phyloP scores from a whole-genome alignment of 305 asterid genomes.

The Fraxinus nigra region DNA sequence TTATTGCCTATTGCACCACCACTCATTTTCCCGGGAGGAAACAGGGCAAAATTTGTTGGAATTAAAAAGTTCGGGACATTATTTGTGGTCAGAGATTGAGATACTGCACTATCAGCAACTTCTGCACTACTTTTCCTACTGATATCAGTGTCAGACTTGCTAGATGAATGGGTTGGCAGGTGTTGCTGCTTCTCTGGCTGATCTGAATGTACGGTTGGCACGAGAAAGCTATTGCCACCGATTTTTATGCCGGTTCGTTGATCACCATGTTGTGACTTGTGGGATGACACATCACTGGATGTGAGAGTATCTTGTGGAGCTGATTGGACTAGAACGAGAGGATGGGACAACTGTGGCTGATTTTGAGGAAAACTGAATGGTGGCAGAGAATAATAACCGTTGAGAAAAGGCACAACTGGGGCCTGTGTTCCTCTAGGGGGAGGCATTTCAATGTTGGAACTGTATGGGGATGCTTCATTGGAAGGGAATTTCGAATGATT shows the following conservation, averaged over 20 bases:
- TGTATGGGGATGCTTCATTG: constrained; percentile 35
- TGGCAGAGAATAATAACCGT: constrained; percentile 37
- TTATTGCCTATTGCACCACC: constrained; percentile 17
- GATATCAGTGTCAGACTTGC: constrained; percentile 25
- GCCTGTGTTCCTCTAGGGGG: constrained; percentile 31
- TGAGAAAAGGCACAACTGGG: constrained; percentile 30
- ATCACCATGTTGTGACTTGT: constrained; percentile 27
- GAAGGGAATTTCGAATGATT: constrained; percentile 30
- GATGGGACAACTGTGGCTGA: constrained; percentile 34
- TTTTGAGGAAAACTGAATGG: constrained; percentile 25
- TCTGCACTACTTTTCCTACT: constrained; percentile 18
- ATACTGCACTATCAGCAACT: not conserved
- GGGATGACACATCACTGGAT: constrained; percentile 31
- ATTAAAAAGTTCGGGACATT: constrained; percentile 9
- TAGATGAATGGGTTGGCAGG: constrained; percentile 20
- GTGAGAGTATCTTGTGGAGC: constrained; percentile 25
- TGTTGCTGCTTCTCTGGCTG: constrained; percentile 26
- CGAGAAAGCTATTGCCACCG: constrained; percentile 18
- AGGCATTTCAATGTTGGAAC: constrained; percentile 34
- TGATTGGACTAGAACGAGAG: constrained; percentile 26
- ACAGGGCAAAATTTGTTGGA: constrained; percentile 31
- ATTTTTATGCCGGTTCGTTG: constrained; percentile 20
- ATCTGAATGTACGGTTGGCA: constrained; percentile 2
- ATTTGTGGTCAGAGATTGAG: constrained; percentile 22
- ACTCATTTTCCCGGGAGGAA: constrained; percentile 20